Conservation (phyloP, 208 protist genomes). For the Leishmania arabica region DNA sequence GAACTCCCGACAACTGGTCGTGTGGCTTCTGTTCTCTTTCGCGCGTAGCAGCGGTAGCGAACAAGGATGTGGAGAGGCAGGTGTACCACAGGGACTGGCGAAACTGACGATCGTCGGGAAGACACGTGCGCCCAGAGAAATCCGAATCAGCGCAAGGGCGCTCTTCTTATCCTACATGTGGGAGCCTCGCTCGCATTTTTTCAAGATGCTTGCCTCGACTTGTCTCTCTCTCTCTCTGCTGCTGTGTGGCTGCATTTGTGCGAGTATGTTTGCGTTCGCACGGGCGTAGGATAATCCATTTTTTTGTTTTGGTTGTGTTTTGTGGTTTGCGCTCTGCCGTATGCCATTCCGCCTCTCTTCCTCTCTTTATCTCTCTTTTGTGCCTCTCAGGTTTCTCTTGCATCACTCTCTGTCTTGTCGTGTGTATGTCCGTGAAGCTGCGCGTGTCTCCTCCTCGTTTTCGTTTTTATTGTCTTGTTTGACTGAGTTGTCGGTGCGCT, state of each 20-base stretch:
- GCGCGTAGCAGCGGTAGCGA: neutral
- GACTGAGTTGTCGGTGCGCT: neutral
- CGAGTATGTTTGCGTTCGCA: neutral
- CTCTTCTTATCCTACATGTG: neutral
- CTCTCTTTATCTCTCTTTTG: neutral
- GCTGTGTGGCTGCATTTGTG: neutral
- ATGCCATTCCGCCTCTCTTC: neutral
- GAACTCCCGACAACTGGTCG: neutral
- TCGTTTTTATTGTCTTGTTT: neutral
- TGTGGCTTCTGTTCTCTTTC: neutral
- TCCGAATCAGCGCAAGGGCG: neutral
- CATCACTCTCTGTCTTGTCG: neutral
- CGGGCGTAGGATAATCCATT: neutral
- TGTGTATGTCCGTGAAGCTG: neutral
- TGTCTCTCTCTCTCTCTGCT: neutral
- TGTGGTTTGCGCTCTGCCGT: neutral
- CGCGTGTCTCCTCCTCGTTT: neutral
- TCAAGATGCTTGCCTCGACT: neutral
- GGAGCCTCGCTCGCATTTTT: neutral
- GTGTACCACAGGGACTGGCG: neutral
- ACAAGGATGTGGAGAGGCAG: neutral
- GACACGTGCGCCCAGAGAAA: neutral
- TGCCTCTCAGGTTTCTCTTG: neutral
- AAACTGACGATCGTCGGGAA: neutral
- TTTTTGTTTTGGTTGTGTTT: neutral